A percentile compares a stretch with the other conserved stretches of the same genome.
These are phyloP conservation scores for Carex kokanica DNA, from an alignment of 176 grass and related monocot genomes.

Conservation along the genomic window DNA sequence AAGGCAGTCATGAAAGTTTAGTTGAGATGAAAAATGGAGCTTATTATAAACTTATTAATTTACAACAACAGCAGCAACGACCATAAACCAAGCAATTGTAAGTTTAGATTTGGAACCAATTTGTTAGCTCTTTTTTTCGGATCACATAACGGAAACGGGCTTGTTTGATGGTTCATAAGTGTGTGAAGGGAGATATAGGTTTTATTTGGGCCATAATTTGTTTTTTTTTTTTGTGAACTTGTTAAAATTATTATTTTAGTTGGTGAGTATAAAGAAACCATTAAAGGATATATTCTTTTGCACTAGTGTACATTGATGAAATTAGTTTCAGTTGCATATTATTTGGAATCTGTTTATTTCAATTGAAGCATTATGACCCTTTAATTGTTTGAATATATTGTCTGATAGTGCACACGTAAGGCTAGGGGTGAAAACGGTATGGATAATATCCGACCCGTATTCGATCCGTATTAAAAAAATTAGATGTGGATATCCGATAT, in stretches of 20 bases:
- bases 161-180: background rate
- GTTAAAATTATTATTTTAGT: background rate
- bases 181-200: constrained; percentile 1
- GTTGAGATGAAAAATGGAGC: constrained; percentile 67
- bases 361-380: background rate
- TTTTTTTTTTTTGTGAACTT: background rate
- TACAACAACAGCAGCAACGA: constrained; percentile 61
- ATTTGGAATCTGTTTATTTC: background rate
- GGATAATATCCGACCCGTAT: too few species aligned
- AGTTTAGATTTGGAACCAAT: background rate
- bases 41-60: constrained; percentile 77
- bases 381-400: background rate
- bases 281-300: background rate
- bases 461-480: too few species aligned
- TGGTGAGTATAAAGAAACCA: background rate
- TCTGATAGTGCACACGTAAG: background rate
- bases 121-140: background rate
- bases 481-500: too few species aligned
- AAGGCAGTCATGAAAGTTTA: constrained; percentile 57
- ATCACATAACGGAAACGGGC: background rate
- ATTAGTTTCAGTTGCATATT: background rate
- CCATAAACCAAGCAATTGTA: background rate
- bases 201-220: constrained; percentile 2
- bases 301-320: background rate
- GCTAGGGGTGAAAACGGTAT: too few species aligned